Evolutionary conservation across 2,329 filamentous ascomycete species (phyloP), one percentile per base, ranked within the genome.

Genomic region (Fusarium mundagurra): DNA sequence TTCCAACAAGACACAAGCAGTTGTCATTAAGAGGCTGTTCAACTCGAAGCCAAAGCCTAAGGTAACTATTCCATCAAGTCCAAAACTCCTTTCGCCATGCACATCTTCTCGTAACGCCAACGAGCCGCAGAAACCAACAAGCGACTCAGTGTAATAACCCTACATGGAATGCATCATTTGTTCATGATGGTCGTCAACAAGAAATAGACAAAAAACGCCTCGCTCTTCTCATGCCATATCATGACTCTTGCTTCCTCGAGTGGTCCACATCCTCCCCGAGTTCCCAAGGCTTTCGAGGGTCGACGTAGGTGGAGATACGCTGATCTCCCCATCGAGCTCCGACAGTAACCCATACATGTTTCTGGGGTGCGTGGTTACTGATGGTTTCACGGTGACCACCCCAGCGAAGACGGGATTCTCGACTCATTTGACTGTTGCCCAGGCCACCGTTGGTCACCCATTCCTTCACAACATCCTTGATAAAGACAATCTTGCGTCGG

Each of bases 401-500:
- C 90, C 90, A 92, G 75, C 88, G 85, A 33, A 91, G 83, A 22
- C 90, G 85, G 17, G 82, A 80, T 47, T 88, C 86, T 61, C 85
- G 85, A 69, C 84, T 85, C 87, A 91, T 91, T 71, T 88, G 85
- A 74, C 89, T 90, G 80, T 90, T 91, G 60, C 93, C 93, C 38
- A 95, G 82, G 5, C 93, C 93, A 7, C 90, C 91, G 76, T 92
- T 92, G 63, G 80, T 78, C 18, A 91, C 88, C 93, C 93, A 96
- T 80, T 94, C 92, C 72, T 88, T 88, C 17, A 94, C 87, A 22
- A 94, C 88, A 59, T 87, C 83, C 74, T 88, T 87, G 77, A 95
- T 90, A 79, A 95, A 95, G 67, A 91, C 88, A 65, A 96, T 88
- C 85, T 96, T 96, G 76, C 86, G 87, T 39, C 91, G 89, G 79